Percentiles rank a stretch among this genome's conserved stretches.
phyloP scores from a whole-genome alignment of 805 yeast species.

The Isabelozyma heimii region DNA sequence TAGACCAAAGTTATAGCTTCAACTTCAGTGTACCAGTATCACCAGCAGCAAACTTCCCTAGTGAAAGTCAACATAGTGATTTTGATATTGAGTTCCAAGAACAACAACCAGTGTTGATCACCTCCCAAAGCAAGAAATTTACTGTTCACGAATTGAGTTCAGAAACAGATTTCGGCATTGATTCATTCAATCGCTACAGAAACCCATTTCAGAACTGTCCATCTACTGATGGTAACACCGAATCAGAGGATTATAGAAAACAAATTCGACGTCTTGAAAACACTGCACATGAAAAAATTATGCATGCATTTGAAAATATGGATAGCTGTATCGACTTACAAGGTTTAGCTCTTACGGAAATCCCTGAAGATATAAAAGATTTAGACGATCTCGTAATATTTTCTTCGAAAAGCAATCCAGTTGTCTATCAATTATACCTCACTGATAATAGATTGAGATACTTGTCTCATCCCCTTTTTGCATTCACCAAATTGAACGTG shows the following conservation, averaged over 20 bases:
- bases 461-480: slow-evolving; percentile 50
- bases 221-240: slow-evolving; percentile 31
- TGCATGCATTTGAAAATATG: slow-evolving; percentile 47
- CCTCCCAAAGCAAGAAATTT: background rate
- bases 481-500: slow-evolving; percentile 49
- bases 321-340: slow-evolving; percentile 46
- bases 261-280: slow-evolving; percentile 11
- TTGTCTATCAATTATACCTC: slow-evolving; percentile 47
- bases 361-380: slow-evolving; percentile 61
- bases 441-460: slow-evolving; percentile 47
- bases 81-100: background rate
- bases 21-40: slow-evolving; percentile 23
- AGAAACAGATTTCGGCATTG: slow-evolving; percentile 51
- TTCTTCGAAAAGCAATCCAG: slow-evolving; percentile 11
- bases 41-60: slow-evolving; percentile 13
- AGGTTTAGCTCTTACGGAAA: slow-evolving; percentile 40
- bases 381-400: slow-evolving; percentile 52
- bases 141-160: background rate
- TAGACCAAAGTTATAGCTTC: slow-evolving; percentile 26
- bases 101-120: background rate
- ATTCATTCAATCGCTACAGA: slow-evolving; percentile 42
- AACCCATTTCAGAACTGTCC: slow-evolving; percentile 21
- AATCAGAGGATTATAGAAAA: slow-evolving; percentile 16
- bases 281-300: slow-evolving; percentile 41
- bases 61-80: slow-evolving; percentile 1